phyloP scores from a whole-genome alignment of 2,329 filamentous ascomycete species.

The Xylaria sp. region DNA sequence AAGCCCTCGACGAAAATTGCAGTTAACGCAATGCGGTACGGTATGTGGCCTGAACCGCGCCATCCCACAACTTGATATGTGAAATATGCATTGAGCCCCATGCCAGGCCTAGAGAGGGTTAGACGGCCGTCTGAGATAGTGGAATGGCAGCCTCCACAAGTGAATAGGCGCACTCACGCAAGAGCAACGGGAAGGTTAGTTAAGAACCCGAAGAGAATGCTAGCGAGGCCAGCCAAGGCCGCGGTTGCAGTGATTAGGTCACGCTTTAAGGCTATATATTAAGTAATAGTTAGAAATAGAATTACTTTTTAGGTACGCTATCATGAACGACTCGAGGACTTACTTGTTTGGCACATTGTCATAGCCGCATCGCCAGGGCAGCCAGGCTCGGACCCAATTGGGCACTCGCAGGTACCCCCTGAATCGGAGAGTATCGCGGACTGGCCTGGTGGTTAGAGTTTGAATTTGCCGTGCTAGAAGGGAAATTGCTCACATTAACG shows the following conservation, averaged over 20 bases:
- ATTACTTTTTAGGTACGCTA: background rate
- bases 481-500: constrained; percentile 58
- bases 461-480: background rate
- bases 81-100: constrained; percentile 72
- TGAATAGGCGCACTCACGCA: constrained; percentile 58
- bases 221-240: constrained; percentile 76
- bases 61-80: constrained; percentile 69
- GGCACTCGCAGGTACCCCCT: constrained; percentile 77
- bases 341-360: constrained; percentile 54
- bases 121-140: constrained; percentile 3
- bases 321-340: constrained; percentile 19
- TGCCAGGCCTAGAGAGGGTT: constrained; percentile 58
- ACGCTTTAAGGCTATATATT: constrained; percentile 62
- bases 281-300: constrained; percentile 15
- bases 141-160: no score
- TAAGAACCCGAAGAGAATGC: constrained; percentile 77
- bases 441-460: constrained; percentile 46
- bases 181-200: constrained; percentile 81
- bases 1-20: constrained; percentile 69
- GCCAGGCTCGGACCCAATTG: constrained; percentile 46
- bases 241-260: constrained; percentile 85
- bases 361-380: constrained; percentile 57
- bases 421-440: constrained; percentile 74
- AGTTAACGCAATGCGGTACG: constrained; percentile 65
- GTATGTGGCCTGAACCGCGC: constrained; percentile 61